phyloP scores from a whole-genome alignment of 148 eudicot species.

The Drosera capensis region DNA sequence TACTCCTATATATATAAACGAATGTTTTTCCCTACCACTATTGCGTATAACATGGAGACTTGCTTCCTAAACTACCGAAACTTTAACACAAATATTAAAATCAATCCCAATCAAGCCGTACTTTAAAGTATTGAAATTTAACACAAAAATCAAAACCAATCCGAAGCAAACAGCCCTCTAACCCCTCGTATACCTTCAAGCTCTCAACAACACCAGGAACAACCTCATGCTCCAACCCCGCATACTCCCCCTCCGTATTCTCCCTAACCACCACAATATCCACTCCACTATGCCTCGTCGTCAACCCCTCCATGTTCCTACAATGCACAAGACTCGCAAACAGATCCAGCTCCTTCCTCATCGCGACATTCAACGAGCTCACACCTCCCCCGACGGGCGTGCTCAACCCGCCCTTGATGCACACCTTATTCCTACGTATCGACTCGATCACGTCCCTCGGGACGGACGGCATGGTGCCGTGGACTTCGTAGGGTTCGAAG shows the following conservation, averaged over 20 bases:
- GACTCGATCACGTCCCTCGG: slow-evolving; percentile 47
- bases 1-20: no score
- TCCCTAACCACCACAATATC: slow-evolving; percentile 79
- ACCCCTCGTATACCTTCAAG: slow-evolving; percentile 85
- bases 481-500: slow-evolving; percentile 55
- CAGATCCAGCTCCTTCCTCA: slow-evolving; percentile 59
- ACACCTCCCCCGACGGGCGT: slow-evolving; percentile 83
- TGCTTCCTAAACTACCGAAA: no score
- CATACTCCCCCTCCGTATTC: slow-evolving; percentile 79
- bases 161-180: no score
- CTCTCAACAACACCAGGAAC: slow-evolving; percentile 86
- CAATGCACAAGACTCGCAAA: slow-evolving; percentile 68
- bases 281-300: slow-evolving; percentile 52
- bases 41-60: no score
- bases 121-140: background rate
- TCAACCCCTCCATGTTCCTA: slow-evolving; percentile 46
- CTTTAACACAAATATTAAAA: no score
- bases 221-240: slow-evolving; percentile 81
- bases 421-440: slow-evolving; percentile 45
- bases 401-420: slow-evolving; percentile 55
- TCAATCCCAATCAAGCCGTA: no score
- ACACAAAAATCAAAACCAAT: background rate
- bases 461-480: slow-evolving; percentile 46
- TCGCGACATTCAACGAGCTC: slow-evolving; percentile 45
- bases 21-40: no score